These are phyloP conservation scores for Closterium sp. DNA, from an alignment of 139 green algal species.

Conservation along the genomic window DNA sequence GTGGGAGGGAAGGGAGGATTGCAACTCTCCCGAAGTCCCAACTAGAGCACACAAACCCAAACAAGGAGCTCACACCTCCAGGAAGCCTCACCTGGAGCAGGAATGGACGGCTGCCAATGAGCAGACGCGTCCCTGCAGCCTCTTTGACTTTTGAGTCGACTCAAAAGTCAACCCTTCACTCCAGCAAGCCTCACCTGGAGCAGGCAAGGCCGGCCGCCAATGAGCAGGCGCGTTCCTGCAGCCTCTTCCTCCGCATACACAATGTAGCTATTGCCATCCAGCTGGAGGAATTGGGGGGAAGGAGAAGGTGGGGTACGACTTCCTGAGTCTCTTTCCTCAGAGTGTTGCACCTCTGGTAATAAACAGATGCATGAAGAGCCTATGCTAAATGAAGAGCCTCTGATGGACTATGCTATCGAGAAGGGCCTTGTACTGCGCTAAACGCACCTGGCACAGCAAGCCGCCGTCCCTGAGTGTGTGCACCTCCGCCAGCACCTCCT, in stretches of 20 bases:
- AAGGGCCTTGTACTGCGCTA: no score
- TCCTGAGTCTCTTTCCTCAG: no score
- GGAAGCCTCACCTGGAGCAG: conserved; percentile 79
- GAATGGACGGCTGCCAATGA: conserved; percentile 84
- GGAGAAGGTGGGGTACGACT: neutral
- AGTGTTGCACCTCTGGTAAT: no score
- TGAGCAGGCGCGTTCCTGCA: conserved; percentile 81
- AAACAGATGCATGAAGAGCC: no score
- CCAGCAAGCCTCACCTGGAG: conserved; percentile 72
- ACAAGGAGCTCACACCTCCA: no score
- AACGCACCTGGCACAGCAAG: conserved; percentile 70
- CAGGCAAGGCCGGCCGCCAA: conserved; percentile 87
- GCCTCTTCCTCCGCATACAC: conserved; percentile 91
- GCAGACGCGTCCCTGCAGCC: conserved; percentile 80
- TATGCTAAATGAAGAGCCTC: no score
- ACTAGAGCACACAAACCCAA: neutral
- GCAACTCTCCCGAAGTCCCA: neutral
- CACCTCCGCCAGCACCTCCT: conserved; percentile 68
- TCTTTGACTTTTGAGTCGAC: no score
- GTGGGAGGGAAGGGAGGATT: neutral
- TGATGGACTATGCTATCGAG: no score
- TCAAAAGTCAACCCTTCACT: no score
- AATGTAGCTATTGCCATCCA: conserved; percentile 88
- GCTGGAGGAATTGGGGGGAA: conserved; percentile 53
- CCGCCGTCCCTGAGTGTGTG: conserved; percentile 88